phyloP scores from a whole-genome alignment of 805 yeast species.

The Candida cerambycidarum region DNA sequence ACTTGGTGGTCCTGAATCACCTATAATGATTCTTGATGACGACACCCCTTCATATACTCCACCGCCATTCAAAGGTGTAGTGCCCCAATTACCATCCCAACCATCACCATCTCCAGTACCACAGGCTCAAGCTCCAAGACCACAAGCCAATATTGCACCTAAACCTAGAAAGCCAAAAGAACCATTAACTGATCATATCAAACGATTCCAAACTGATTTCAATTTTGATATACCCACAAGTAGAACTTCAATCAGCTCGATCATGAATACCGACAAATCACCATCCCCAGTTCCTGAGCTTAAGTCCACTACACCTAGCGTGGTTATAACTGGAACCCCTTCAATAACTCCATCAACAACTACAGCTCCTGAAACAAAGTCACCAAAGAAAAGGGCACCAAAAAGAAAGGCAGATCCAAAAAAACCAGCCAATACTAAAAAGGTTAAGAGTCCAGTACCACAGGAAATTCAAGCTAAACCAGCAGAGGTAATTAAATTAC shows the following conservation, averaged over 20 bases:
- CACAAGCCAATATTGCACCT: constrained; percentile 3
- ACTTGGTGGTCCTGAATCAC: constrained; percentile 11
- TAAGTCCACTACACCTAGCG: neutral
- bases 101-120: neutral
- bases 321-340: neutral
- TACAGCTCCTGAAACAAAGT: neutral
- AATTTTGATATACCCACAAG: constrained; percentile 15
- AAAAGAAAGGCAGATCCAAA: constrained; percentile 18
- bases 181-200: constrained; percentile 5
- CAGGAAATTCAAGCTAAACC: constrained; percentile 16
- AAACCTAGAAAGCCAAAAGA: neutral
- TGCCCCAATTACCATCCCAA: neutral
- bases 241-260: constrained; percentile 40
- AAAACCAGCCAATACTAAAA: constrained; percentile 16
- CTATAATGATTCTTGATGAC: constrained; percentile 11
- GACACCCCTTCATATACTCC: constrained; percentile 8
- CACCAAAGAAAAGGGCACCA: constrained; percentile 19
- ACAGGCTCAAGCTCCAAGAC: neutral
- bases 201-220: constrained; percentile 9
- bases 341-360: no score
- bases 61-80: neutral
- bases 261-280: constrained; percentile 36
- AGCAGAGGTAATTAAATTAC: constrained; percentile 16
- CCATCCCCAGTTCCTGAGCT: constrained; percentile 14
- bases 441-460: constrained; percentile 16